Base-by-base conservation (phyloP, 2,329 filamentous ascomycete species). In the Cladophialophora carrionii region DNA sequence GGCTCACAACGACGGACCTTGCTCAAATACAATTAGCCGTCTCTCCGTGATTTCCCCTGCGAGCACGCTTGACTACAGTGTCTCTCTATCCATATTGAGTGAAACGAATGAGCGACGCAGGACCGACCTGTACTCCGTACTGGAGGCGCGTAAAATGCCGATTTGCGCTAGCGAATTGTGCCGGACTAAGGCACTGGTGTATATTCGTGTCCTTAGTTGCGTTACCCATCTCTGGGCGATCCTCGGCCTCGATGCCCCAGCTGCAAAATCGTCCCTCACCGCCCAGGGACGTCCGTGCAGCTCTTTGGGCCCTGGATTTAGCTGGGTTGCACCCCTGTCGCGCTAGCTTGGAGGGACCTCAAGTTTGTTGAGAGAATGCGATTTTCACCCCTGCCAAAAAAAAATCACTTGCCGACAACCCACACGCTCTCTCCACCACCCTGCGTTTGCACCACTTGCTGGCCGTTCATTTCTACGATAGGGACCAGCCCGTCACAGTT, bases 291-390 rank as follows among this genome's bases (percentile, higher is more conserved):
- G 34, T 41, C 12, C 57, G 31, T 29, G 24, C 29, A 34, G 48
- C 57, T 60, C 29, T 52, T 32, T 60, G 57, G 48, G 46, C 31
- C 32, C 20, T 53, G 46, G 46, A 31, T 31, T 54, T 31, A 34
- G 24, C 29, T 29, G 26, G 52, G 48, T 49, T 31, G n/a, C 48
- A 32, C 48, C 57, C 57, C 48, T 60, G 57, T 26, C 46, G 57
- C 48, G 31, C 57, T 60, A 43, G 32, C 48, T 51, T 29, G 32
- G 20, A 43, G 48, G 31, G 48, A 26, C 48, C 3, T 51, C 48
- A 51, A 53, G 34, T 60, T 60, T 60, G 57, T 60, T 60, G 57
- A 60, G 57, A 52, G 26, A n/a, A 60, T 60, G 46, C 48, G 57
- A 29, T 48, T 60, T 49, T 58, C 46, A 32, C n/a, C 57, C 57